Conservation (phyloP, 305 asterid genomes). For the Solanum hybrid region DNA sequence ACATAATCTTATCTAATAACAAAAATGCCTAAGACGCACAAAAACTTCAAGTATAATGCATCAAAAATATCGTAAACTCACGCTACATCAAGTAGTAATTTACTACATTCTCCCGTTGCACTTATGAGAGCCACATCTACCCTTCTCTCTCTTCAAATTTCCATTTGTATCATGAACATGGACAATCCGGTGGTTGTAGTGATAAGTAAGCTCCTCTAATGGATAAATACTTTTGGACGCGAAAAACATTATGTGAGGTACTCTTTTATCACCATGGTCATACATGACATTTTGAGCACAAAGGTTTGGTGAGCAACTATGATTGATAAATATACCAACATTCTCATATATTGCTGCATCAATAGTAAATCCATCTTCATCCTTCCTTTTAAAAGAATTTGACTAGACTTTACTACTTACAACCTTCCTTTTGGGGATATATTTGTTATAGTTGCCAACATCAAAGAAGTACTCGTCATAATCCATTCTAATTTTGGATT, state of each 20-base stretch:
- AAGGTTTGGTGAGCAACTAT: constrained; percentile 29
- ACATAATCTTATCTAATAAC: no score
- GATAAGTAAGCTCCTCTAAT: constrained; percentile 17
- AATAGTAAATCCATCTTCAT: constrained; percentile 11
- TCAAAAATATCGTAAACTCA: not conserved
- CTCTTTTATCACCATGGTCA: constrained; percentile 12
- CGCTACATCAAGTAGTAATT: not conserved
- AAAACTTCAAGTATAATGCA: not conserved
- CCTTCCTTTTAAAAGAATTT: not conserved
- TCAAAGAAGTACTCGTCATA: constrained; percentile 22
- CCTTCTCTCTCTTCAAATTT: constrained; percentile 20
- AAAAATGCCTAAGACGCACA: not conserved
- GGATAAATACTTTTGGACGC: constrained; percentile 16
- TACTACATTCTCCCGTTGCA: constrained; percentile 18
- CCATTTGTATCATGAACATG: constrained; percentile 18
- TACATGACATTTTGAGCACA: constrained; percentile 21
- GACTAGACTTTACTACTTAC: not conserved
- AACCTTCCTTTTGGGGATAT: not conserved
- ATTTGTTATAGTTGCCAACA: constrained; percentile 1
- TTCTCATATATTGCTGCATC: constrained; percentile 25
- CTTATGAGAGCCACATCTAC: constrained; percentile 16
- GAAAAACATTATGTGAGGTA: constrained; percentile 26
- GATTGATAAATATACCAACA: constrained; percentile 30
- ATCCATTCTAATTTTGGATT: constrained; percentile 11
- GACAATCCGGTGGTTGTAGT: constrained; percentile 15